Percentiles rank a stretch among this genome's conserved stretches.
Conservation (phyloP, 2,329 filamentous ascomycete species). For the Macroventuria anomochaeta region DNA sequence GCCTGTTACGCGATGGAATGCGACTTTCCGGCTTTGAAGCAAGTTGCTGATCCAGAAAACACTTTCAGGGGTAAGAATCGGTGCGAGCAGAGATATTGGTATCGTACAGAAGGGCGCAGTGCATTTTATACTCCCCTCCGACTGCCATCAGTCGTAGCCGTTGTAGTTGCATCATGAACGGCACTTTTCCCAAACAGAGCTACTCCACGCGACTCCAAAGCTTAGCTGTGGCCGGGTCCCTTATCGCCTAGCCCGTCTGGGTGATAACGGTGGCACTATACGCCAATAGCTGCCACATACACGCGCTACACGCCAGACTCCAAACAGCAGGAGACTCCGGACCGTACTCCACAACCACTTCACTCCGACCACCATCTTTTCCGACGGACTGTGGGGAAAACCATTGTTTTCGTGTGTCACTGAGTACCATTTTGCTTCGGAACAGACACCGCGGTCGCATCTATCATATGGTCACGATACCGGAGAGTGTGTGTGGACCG, state of each 20-base stretch:
- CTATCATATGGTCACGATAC: no score
- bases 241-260: conserved; percentile 9
- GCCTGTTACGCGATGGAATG: conserved; percentile 11
- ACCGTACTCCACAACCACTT: not conserved
- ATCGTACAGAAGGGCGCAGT: not conserved
- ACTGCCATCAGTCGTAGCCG: conserved; percentile 1
- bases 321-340: conserved; percentile 1
- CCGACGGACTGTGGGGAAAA: conserved; percentile 8
- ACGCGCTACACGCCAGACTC: conserved; percentile 13
- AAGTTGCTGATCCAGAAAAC: not conserved
- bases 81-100: not conserved
- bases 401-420: no score
- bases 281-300: not conserved
- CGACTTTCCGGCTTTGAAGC: not conserved
- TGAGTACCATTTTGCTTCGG: not conserved
- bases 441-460: no score
- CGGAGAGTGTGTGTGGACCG: no score
- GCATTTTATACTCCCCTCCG: conserved; percentile 7
- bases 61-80: not conserved
- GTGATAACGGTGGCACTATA: not conserved
- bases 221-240: conserved; percentile 11
- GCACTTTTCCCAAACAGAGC: conserved; percentile 12
- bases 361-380: not conserved
- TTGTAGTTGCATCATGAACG: conserved; percentile 1
- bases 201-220: conserved; percentile 18